phyloP scores from a whole-genome alignment of 257 asterid genomes.

The Salvia splendens region DNA sequence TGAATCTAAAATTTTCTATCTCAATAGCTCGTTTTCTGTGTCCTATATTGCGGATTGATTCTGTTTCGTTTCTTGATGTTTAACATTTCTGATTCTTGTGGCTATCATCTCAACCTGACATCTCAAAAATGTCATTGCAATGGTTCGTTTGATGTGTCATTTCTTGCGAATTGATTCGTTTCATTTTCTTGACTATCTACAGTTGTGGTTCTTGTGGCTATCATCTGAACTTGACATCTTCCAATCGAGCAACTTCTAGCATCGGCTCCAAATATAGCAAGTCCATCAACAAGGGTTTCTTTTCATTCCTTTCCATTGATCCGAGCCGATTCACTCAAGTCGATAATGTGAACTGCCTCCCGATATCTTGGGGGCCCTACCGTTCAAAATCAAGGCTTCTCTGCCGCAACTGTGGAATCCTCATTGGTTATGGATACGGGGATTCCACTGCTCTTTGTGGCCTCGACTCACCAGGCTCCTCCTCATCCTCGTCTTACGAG shows the following conservation, averaged over 20 bases:
- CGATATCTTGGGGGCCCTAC: constrained; percentile 56
- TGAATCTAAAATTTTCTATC: neutral
- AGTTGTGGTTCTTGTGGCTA: constrained; percentile 91
- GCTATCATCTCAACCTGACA: too few relatives aligned
- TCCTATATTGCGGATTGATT: too few relatives aligned
- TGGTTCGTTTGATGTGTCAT: neutral
- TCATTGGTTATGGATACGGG: constrained; percentile 66
- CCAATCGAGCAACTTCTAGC: constrained; percentile 58
- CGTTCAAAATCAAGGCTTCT: constrained; percentile 71
- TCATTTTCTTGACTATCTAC: constrained; percentile 28
- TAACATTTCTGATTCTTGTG: too few relatives aligned
- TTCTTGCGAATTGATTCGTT: constrained; percentile 11
- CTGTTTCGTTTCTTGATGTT: too few relatives aligned
- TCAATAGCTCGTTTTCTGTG: neutral
- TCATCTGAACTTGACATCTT: constrained; percentile 64
- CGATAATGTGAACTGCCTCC: constrained; percentile 66
- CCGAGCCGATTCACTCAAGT: constrained; percentile 84
- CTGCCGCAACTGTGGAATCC: constrained; percentile 73
- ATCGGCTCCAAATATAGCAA: constrained; percentile 59
- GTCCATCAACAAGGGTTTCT: constrained; percentile 62
- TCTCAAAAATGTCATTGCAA: too few relatives aligned
- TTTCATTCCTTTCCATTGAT: constrained; percentile 62
- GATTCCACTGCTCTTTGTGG: constrained; percentile 66
- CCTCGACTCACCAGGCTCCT: constrained; percentile 62
- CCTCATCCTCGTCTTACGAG: constrained; percentile 58